Percentiles rank a stretch among this genome's conserved stretches.
phyloP scores from a whole-genome alignment of 306 rosid genomes.

The Rosa multiflora region DNA sequence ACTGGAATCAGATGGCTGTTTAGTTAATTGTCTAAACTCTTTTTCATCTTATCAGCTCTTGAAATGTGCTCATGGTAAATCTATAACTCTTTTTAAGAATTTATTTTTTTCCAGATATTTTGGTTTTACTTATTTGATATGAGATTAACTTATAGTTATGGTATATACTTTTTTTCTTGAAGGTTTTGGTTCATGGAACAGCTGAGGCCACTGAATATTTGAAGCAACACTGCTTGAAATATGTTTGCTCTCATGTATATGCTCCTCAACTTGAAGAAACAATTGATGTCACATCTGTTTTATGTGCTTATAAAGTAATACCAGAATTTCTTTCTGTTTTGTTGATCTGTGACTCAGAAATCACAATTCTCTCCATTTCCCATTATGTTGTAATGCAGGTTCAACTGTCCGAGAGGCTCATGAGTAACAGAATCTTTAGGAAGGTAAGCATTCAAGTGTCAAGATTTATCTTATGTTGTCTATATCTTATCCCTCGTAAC shows the following conservation, averaged over 20 bases:
- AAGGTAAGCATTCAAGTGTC: constrained; percentile 50
- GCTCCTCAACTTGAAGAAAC: constrained; percentile 95
- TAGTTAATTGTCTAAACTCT: not conserved
- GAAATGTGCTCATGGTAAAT: not conserved
- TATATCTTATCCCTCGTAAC: constrained; percentile 13
- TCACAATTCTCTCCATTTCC: constrained; percentile 20
- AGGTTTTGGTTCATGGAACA: constrained; percentile 81
- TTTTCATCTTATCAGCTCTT: not conserved
- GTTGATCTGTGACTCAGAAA: constrained; percentile 7
- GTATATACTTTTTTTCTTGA: constrained; percentile 6
- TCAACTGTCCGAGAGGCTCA: constrained; percentile 87
- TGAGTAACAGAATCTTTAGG: constrained; percentile 86
- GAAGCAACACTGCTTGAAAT: constrained; percentile 31
- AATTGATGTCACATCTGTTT: constrained; percentile 90
- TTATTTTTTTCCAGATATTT: not conserved
- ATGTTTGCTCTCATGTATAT: constrained; percentile 81
- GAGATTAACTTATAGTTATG: not conserved
- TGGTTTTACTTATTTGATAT: not conserved
- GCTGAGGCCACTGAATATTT: too few relatives aligned
- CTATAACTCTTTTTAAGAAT: not conserved
- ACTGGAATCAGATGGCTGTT: not conserved
- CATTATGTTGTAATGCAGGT: constrained; percentile 53
- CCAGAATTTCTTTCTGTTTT: not conserved
- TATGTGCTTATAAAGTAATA: constrained; percentile 85
- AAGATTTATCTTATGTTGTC: constrained; percentile 3